Base-by-base conservation (phyloP, 768 basidiomycete species). In the Lactarius psammicola region DNA sequence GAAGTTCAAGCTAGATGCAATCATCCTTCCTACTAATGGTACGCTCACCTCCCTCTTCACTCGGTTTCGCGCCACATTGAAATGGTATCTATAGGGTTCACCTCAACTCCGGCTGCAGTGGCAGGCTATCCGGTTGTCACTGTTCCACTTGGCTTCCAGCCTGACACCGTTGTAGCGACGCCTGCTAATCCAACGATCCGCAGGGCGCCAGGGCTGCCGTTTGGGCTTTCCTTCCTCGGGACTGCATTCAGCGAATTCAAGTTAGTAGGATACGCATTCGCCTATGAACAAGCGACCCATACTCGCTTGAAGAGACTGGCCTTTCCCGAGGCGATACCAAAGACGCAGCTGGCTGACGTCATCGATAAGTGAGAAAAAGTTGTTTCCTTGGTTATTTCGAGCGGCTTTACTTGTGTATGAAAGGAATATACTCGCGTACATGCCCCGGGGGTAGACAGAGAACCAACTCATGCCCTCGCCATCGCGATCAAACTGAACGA, bases 1-100 rank as follows among this genome's bases (percentile, higher is more conserved):
- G 57, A 56, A 51, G 56, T 74, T 70, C 60, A 71, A 74, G 40
- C 67, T 78, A n/a, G 77, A 77, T 55, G 78, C 76, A 1, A 68
- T 78, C 26, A 36, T 76, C 17, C 68, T 75, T 33, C 75, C 75
- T 34, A 74, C 78, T 20, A 70, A 74, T 56, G 77, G 78, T 77
- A 55, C 62, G 56, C 34, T 20, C 6, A 13, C 36, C 38, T 54
- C 10, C 17, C 40, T 55, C 18, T 36, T 38, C 36, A 38, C 9
- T 26, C 28, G 1, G 18, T 20, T 20, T n/a, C 18, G 18, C n/a
- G n/a, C 20, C 7, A 17, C 36, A 15, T 26, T 13, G n/a, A n/a
- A n/a, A n/a, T n/a, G n/a, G n/a, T n/a, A n/a, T 51, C n/a, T 65
- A 9, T 55, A 69, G 70, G 63, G 28, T 67, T 66, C 53, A 68